These are phyloP conservation scores for Fabrea salina DNA, from an alignment of 169 alveolate genomes.

Conservation along the genomic window DNA sequence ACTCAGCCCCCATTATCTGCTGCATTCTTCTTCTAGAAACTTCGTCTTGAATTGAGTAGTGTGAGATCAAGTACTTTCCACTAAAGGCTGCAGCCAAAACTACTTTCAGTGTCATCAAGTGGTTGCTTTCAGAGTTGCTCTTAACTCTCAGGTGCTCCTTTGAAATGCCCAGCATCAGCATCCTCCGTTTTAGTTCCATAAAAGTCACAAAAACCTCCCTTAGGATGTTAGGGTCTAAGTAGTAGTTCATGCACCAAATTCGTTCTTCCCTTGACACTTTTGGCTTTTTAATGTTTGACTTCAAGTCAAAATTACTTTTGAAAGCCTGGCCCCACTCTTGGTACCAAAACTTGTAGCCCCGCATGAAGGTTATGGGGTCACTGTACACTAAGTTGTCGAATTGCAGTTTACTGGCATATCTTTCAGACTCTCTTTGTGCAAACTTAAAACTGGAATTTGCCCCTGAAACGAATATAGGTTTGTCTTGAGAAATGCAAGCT, in stretches of 20 bases:
- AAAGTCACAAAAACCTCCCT: slow-evolving; percentile 12
- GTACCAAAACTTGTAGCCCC: neutral
- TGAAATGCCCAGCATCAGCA: neutral
- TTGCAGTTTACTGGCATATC: neutral
- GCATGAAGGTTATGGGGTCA: neutral
- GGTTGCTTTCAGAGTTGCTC: neutral
- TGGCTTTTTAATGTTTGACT: neutral
- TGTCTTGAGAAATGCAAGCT: slow-evolving; percentile 13
- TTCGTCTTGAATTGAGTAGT: neutral
- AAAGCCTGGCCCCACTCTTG: neutral
- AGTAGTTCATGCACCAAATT: neutral
- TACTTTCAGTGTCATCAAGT: neutral
- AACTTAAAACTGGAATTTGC: slow-evolving; percentile 9
- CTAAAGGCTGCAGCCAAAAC: slow-evolving; percentile 24
- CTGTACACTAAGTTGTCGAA: neutral
- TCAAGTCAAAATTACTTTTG: neutral
- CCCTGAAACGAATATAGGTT: neutral
- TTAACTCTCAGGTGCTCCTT: neutral
- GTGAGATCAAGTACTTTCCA: slow-evolving; percentile 1
- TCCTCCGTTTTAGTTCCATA: slow-evolving; percentile 10
- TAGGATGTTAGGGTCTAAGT: neutral
- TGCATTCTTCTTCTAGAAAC: slow-evolving; percentile 3
- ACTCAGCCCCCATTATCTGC: neutral
- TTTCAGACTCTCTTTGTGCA: neutral
- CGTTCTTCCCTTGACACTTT: neutral